Evolutionary conservation across 1,284 basidiomycete species (phyloP).

Genomic region (Pulchroboletus neoregius): DNA sequence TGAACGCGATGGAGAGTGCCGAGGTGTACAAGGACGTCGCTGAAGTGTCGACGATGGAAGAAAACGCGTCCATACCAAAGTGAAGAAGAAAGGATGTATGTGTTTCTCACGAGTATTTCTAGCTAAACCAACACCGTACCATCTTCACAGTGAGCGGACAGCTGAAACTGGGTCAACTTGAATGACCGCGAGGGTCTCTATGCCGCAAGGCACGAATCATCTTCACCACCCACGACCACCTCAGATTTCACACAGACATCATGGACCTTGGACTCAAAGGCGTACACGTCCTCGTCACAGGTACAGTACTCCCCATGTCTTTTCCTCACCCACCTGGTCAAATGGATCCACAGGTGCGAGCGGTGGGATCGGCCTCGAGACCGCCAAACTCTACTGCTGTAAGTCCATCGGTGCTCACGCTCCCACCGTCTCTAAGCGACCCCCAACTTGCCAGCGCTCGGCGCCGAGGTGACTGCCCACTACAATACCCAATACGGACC

Average conservation of each 20-base stretch:
- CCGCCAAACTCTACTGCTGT: conserved; percentile 52
- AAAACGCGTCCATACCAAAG: conserved; percentile 21
- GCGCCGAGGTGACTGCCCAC: conserved; percentile 69
- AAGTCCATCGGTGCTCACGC: conserved; percentile 14
- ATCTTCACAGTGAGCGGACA: too few species aligned
- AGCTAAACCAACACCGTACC: too few species aligned
- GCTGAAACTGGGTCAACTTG: too few species aligned
- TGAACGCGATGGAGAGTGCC: conserved; percentile 72
- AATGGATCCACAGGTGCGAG: conserved; percentile 47
- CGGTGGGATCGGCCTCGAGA: conserved; percentile 64
- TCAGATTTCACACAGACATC: not conserved
- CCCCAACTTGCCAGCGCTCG: conserved; percentile 45
- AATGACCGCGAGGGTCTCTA: too few species aligned
- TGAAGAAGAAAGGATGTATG: too few species aligned
- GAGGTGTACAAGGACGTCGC: conserved; percentile 66
- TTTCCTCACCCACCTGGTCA: not conserved
- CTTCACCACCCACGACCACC: conserved; percentile 1
- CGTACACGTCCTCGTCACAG: conserved; percentile 42
- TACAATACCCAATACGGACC: conserved; percentile 56
- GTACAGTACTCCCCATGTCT: conserved; percentile 15
- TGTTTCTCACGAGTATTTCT: too few species aligned
- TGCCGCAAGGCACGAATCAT: not conserved
- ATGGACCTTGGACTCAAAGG: conserved; percentile 39
- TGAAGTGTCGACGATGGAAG: conserved; percentile 49
- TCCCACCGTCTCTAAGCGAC: not conserved